Evolutionary conservation across 2,329 filamentous ascomycete species (phyloP).

Genomic region (Epichloe sylvatica): DNA sequence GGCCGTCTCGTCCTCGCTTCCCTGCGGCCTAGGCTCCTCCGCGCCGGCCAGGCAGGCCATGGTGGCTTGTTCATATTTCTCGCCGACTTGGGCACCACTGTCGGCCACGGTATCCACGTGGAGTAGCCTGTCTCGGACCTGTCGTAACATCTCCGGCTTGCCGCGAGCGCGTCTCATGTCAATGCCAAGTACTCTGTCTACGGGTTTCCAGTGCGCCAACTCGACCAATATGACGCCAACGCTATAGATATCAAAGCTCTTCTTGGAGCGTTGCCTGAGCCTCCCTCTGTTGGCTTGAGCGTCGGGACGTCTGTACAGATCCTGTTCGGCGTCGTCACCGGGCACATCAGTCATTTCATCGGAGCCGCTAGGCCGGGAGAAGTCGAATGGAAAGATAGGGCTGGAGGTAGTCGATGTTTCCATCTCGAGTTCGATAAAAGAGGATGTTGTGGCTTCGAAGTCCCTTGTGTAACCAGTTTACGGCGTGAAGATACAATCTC

Average conservation of each 20-base stretch:
- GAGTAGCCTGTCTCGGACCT: conserved; percentile 22
- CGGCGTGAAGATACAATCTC: conserved; percentile 36
- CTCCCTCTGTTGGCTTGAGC: conserved; percentile 23
- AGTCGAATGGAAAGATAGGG: conserved; percentile 40
- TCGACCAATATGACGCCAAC: conserved; percentile 39
- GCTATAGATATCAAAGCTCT: conserved; percentile 38
- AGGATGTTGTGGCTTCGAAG: conserved; percentile 39
- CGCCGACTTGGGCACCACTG: conserved; percentile 26
- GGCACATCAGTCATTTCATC: conserved; percentile 38
- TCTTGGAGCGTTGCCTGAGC: conserved; percentile 26
- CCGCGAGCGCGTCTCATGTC: conserved; percentile 20
- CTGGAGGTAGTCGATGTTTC: conserved; percentile 22
- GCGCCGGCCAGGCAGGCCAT: conserved; percentile 24
- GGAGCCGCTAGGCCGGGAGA: conserved; percentile 33
- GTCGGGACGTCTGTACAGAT: conserved; percentile 36
- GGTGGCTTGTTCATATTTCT: conserved; percentile 25
- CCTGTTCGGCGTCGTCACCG: conserved; percentile 28
- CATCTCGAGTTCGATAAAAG: conserved; percentile 27
- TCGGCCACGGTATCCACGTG: conserved; percentile 16
- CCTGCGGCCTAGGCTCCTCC: conserved; percentile 21
- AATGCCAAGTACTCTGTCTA: conserved; percentile 30
- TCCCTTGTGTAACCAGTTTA: conserved; percentile 46
- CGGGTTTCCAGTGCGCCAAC: conserved; percentile 36
- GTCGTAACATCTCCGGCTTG: conserved; percentile 23
- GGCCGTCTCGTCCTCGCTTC: conserved; percentile 26